phyloP scores from a whole-genome alignment of 1,284 basidiomycete species.

The Agaricales sp. region DNA sequence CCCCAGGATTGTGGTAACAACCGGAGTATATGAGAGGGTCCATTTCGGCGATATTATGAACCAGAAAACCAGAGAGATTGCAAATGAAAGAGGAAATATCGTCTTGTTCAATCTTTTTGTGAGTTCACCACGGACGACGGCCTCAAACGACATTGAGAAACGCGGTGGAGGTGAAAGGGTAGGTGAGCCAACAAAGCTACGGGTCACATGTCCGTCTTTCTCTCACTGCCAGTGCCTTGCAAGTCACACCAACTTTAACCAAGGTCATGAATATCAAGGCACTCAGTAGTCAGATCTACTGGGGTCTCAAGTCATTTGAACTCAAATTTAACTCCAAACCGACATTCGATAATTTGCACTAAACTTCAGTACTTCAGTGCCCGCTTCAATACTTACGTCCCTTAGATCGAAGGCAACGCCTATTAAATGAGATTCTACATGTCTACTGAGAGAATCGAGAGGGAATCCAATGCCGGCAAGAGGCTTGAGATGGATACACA shows the following conservation, averaged over 20 bases:
- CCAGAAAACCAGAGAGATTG: not conserved
- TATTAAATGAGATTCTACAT: no score
- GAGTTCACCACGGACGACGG: slow-evolving; percentile 1
- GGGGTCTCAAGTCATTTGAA: not conserved
- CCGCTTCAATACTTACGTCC: no score
- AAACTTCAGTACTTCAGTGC: no score
- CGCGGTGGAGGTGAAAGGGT: not conserved
- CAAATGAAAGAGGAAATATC: not conserved
- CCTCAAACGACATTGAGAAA: not conserved
- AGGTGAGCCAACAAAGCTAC: not conserved
- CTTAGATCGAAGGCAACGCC: no score
- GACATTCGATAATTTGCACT: no score
- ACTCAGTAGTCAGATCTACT: not conserved
- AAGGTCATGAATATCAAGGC: no score
- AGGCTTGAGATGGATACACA: no score
- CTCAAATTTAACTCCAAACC: not conserved
- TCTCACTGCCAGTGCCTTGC: no score
- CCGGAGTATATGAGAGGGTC: not conserved
- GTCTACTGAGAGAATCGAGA: not conserved
- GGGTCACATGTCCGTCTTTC: not conserved
- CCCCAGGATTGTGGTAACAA: not conserved
- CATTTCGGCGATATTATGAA: not conserved
- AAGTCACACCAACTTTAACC: no score
- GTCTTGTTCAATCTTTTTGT: not conserved
- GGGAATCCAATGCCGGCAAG: no score